These are phyloP conservation scores for Triticum dicoccoides DNA, from an alignment of 176 grass and related monocot species.

Conservation along the genomic window DNA sequence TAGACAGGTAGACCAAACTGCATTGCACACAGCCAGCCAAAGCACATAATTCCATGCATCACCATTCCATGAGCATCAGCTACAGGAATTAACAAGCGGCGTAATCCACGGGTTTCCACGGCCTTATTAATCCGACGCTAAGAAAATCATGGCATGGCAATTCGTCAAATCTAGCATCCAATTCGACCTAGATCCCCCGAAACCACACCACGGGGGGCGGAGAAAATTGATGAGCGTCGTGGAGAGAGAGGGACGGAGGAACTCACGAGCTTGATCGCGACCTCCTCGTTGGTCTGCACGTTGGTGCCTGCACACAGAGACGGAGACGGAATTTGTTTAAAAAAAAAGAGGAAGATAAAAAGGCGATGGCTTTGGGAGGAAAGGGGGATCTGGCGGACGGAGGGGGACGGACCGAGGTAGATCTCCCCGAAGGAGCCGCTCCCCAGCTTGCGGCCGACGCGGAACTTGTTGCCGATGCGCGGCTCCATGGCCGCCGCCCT, in stretches of 20 bases:
- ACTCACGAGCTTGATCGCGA: constrained; percentile 94
- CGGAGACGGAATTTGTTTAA: neutral
- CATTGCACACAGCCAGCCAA: neutral
- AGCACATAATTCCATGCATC: neutral
- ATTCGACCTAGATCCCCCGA: constrained; percentile 18
- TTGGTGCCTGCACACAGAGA: constrained; percentile 61
- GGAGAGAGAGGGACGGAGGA: too few relatives aligned
- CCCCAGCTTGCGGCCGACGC: constrained; percentile 73
- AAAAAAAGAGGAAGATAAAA: neutral
- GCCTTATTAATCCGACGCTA: neutral
- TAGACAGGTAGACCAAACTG: neutral
- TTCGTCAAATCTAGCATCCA: neutral
- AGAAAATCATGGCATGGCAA: neutral
- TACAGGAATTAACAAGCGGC: neutral
- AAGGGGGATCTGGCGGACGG: neutral
- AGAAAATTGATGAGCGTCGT: neutral
- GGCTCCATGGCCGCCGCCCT: constrained; percentile 50
- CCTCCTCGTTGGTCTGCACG: constrained; percentile 89
- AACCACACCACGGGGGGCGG: neutral
- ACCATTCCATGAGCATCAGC: neutral
- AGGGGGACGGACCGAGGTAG: constrained; percentile 46
- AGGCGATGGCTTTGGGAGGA: constrained; percentile 19
- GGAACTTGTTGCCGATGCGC: constrained; percentile 77
- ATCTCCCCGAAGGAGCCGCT: constrained; percentile 84
- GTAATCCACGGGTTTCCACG: neutral